Base-by-base conservation (phyloP, 176 grass and related monocot species). In the Hordeum marinum region DNA sequence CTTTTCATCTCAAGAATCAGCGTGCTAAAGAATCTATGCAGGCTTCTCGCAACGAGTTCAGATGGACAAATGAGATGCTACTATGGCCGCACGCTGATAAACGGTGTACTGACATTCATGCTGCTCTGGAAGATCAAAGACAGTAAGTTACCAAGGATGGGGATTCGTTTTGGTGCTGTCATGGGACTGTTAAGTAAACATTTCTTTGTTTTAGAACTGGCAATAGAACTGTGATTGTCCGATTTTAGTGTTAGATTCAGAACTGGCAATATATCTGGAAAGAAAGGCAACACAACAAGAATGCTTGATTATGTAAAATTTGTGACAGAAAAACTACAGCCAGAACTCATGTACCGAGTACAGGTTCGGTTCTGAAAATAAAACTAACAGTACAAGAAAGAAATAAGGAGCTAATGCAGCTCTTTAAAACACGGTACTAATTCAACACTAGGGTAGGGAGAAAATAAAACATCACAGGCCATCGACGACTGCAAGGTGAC, bases 11-110 rank as follows among this genome's bases (percentile, higher is more conserved):
- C 11, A 18, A 72, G 9, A 42, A 86, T 17, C 32, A 89, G 37
- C 58, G 12, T 66, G 48, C 27, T 13, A 42, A 72, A 65, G 32
- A 41, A 82, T 89, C 34, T 78, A 35, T 48, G 68, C 52, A 94
- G 92, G 87, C 94, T 43, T 93, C 92, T 29, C 87, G 90, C 48
- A 18, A 52, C 2, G 14, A 18, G 48, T 52, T 52, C 34, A 93
- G 95, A 90, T 93, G 90, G 92, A 98, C 92, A 95, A 95, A 98
- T 82, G 92, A 98, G 67, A 72, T 95, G 95, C 89, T 95, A 98
- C 87, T 95, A 98, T 10, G 91, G 93, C 48, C 6, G 76, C 85
- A 72, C 77, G 86, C 95, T 95, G 21, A 88, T 91, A 72, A 95
- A 93, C 18, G 93, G 95, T 4, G 95, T 95, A 6, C 43, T 98